A percentile compares a stretch with the other conserved stretches of the same genome.
phyloP scores from a whole-genome alignment of 495 filamentous ascomycete genomes.

The Clavariopsis aquatica region DNA sequence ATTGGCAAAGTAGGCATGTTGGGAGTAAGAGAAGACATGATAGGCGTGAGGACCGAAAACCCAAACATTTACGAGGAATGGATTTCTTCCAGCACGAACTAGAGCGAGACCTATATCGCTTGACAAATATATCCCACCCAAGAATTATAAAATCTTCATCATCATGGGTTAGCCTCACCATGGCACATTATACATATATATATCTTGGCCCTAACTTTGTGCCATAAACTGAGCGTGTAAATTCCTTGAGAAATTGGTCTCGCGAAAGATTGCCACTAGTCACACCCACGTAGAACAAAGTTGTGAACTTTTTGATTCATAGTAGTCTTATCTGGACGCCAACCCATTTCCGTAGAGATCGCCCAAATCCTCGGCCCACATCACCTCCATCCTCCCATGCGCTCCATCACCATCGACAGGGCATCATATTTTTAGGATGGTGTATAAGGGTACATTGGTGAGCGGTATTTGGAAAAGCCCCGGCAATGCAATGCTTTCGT shows the following conservation, averaged over 20 bases:
- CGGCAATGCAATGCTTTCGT: conserved; percentile 38
- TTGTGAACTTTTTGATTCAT: conserved; percentile 36
- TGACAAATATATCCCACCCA: too few relatives aligned
- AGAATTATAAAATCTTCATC: too few relatives aligned
- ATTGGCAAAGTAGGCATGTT: conserved; percentile 75
- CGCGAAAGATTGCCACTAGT: neutral
- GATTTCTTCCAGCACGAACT: conserved; percentile 42
- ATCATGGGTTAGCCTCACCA: too few relatives aligned
- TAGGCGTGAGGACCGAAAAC: conserved; percentile 73
- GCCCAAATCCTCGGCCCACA: conserved; percentile 13
- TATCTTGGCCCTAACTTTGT: too few relatives aligned
- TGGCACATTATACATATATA: too few relatives aligned
- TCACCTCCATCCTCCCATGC: conserved; percentile 15
- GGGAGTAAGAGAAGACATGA: conserved; percentile 81
- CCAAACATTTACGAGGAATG: conserved; percentile 64
- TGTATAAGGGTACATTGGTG: conserved; percentile 36
- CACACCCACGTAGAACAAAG: neutral
- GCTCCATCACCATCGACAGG: conserved; percentile 1
- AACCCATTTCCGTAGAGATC: conserved; percentile 34
- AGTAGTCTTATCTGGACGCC: conserved; percentile 35
- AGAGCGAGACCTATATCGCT: too few relatives aligned
- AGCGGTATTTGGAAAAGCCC: conserved; percentile 33
- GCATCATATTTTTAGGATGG: conserved; percentile 23
- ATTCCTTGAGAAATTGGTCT: too few relatives aligned
- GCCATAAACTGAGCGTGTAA: too few relatives aligned